A percentile compares a stretch with the other conserved stretches of the same genome.
phyloP scores from a whole-genome alignment of 176 grass and related monocot genomes.

The Juncus effusus region DNA sequence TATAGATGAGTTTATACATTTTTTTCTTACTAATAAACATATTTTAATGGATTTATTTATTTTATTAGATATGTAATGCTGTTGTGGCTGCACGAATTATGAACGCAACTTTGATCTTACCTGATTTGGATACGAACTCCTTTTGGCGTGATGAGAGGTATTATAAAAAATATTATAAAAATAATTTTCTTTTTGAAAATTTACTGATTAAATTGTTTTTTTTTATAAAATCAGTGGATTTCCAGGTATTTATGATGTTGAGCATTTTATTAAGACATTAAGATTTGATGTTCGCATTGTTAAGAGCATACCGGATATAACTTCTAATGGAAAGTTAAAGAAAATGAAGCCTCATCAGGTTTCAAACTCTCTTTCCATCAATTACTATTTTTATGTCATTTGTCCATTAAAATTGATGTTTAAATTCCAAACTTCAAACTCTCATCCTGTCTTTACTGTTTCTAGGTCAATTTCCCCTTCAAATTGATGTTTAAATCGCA shows the following conservation, averaged over 20 bases:
- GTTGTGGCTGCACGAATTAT: slow-evolving; percentile 95
- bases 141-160: slow-evolving; percentile 98
- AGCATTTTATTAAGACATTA: slow-evolving; percentile 80
- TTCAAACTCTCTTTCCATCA: slow-evolving; percentile 14
- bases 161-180: slow-evolving; percentile 14
- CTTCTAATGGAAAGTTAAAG: slow-evolving; percentile 80
- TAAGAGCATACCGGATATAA: slow-evolving; percentile 63
- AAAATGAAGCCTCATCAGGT: slow-evolving; percentile 86
- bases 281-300: slow-evolving; percentile 86
- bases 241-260: slow-evolving; percentile 97
- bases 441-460: no score
- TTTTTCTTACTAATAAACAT: neutral
- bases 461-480: no score
- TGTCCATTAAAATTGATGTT: no score
- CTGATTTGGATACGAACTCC: slow-evolving; percentile 95
- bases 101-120: slow-evolving; percentile 92
- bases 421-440: slow-evolving; percentile 39
- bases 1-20: slow-evolving; percentile 14
- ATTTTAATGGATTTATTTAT: slow-evolving; percentile 2
- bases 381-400: no score
- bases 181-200: neutral
- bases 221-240: slow-evolving; percentile 58
- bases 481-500: no score
- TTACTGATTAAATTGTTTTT: neutral
- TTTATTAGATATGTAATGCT: slow-evolving; percentile 91